Evolutionary conservation across 108 stramenopile species (phyloP), one percentile per base, ranked within the genome.

Genomic region (Hondaea fermentalgiana): DNA sequence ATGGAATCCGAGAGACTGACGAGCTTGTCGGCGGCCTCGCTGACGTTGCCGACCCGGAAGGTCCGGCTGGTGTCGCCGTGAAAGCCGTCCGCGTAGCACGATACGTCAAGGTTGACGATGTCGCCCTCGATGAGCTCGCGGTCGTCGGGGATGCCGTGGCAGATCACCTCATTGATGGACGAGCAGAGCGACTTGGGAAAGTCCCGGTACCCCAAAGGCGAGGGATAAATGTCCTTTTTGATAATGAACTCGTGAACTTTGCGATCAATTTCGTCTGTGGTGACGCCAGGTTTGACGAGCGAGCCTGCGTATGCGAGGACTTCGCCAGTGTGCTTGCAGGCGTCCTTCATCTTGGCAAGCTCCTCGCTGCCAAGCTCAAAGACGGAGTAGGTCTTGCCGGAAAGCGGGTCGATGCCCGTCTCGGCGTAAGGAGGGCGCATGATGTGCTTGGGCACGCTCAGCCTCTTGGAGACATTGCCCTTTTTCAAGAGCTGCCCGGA

Each of bases 31-130:
- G 72, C 72, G 25, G 28, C 44, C 53, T 57, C 59, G 87, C 59
- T 23, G 59, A 35, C 58, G 10, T 59, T 5, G 17, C 98, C 98
- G 2, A 96, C 98, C 21, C 96, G 94, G 90, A 99, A 99, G 96
- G 98, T 99, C 93, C 98, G 97, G 49, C 93, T 94, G 89, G 97
- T 99, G 94, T 99, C 99, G 5, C 98, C 99, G 90, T 99, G 98
- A 88, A 95, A 97, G 21, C 99, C 99, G 88, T 98, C 90, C 43
- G 94, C 87, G 89, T 96, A 99, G 5, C 94, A 93, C 3, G 98
- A 98, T 28, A 99, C 95, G 91, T 99, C 99, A 42, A 99, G 51
- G 90, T 99, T 98, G 57, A 99, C 89, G 19, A 99, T 95, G 89
- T 99, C 98, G 12, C 98, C 98, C 6, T 95, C 94, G 87, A 95